Base-by-base conservation (phyloP, 257 asterid genomes). In the Marsdenia floribunda region DNA sequence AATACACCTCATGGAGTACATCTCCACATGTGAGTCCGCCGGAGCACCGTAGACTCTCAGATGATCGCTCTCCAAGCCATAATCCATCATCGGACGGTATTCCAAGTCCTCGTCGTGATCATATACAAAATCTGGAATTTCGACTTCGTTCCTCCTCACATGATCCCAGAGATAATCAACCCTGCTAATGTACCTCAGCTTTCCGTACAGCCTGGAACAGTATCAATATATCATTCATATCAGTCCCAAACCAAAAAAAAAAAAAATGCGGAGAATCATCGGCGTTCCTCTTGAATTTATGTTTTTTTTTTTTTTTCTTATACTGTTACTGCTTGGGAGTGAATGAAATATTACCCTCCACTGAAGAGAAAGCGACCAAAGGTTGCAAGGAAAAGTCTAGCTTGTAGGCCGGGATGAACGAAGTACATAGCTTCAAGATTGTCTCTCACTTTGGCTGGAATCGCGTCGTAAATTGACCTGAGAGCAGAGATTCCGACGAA, bases 41-140 rank as follows among this genome's bases (percentile, higher is more conserved):
- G 84, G 86, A 0, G 83, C 69, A 44, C 85, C 85, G 61, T 80
- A 79, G 3, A 83, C 65, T 53, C 95, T 81, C 0, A 91, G 91
- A 73, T 92, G 97, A 76, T 92, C 98, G 58, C 93, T 87, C 87
- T 94, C 99, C 60, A 92, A 68, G n/a, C 97, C 93, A 47, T 88
- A 90, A 68, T 94, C 97, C 83, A 90, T 77, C 50, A 78, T 82
- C 58, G 90, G 86, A 26, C 92, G 85, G 57, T 75, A 77, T 80
- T 92, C 97, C 85, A 90, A 82, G 57, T 92, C 97, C n/a, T 90
- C 92, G 19, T 94, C 99, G 29, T 86, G 89, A 46, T 92, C 97
- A 69, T 80, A 68, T 53, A 94, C 99, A 37, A 88, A 92, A 75
- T 90, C 97, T 40, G 99, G 99, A 54, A 94, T 82, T 80, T 87